phyloP scores from a whole-genome alignment of 495 filamentous ascomycete genomes.

The Penicillium alfredii region DNA sequence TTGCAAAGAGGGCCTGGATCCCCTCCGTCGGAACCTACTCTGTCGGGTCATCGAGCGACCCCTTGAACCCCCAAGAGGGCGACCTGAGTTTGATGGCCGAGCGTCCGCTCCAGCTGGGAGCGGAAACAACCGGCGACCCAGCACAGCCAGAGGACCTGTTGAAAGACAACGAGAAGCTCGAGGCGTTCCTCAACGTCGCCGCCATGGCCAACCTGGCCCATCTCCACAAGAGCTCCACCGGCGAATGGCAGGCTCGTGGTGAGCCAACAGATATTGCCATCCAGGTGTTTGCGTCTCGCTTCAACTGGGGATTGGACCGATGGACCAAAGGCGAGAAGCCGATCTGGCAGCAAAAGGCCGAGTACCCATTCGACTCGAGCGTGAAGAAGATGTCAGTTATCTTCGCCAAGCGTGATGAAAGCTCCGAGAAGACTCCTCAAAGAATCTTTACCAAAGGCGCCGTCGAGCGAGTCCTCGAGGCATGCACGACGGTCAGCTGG shows the following conservation, averaged over 20 bases:
- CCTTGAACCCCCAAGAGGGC: conserved; percentile 51
- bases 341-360: conserved; percentile 50
- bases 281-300: conserved; percentile 60
- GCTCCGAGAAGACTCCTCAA: conserved; percentile 22
- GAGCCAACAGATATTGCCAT: conserved; percentile 68
- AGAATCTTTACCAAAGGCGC: conserved; percentile 72
- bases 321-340: conserved; percentile 47
- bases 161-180: conserved; percentile 34
- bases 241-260: conserved; percentile 56
- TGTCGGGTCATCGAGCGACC: conserved; percentile 49
- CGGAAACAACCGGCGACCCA: conserved; percentile 20
- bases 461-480: conserved; percentile 69
- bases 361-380: conserved; percentile 62
- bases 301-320: conserved; percentile 52
- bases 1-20: conserved; percentile 75
- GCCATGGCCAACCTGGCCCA: conserved; percentile 63
- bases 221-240: conserved; percentile 41
- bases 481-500: conserved; percentile 52
- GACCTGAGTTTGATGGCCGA: conserved; percentile 39
- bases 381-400: conserved; percentile 67
- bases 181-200: conserved; percentile 54
- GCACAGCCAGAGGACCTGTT: conserved; percentile 30
- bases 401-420: conserved; percentile 35
- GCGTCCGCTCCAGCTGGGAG: conserved; percentile 29
- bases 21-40: conserved; percentile 58